Evolutionary conservation across 169 alveolate species (phyloP), one percentile per base, ranked within the genome.

Genomic region (Plasmodium vinckei): DNA sequence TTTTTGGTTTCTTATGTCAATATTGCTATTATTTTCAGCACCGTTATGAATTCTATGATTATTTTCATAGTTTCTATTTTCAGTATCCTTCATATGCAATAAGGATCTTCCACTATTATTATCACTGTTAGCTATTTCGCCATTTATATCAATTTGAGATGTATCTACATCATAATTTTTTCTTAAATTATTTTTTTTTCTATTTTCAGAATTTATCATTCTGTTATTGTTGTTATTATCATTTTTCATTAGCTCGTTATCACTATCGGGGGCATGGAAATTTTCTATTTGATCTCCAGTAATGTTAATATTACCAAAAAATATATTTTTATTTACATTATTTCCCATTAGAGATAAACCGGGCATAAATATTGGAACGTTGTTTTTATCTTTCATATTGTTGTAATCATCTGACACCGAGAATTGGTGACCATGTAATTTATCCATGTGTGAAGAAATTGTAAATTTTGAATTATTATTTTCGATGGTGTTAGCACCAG

Each of bases 231-330:
- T 68, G 61, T 42, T 82, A 46, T 46, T 46, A 13, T 82, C 59
- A 60, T 73, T 44, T 73, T 73, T 44, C n/a, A 57, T 39, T 10
- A 33, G 51, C 6, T 73, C 72, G 23, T 51, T 57, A 10, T 67
- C 59, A 10, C 47, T 68, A 56, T 82, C 72, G 19, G 69, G 23
- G n/a, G 56, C 46, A 25, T 82, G 56, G 53, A 82, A 53, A 47
- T 82, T 68, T 82, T 82, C 90, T 1, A 82, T 65, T 39, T 82
- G 69, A 33, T 82, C 46, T 13, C 90, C 90, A 82, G 70, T 82
- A 17, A 82, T 82, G 44, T 82, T 65, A 39, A 82, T 68, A 82
- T 70, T 82, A 13, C 90, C 90, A 60, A 82, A 82, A 61, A 82
- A 82, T 56, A 82, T 82, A 42, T 82, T 82, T 25, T 82, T 82